Base-by-base conservation (phyloP, 768 basidiomycete genomes). In the Auricularia auricula-judae region DNA sequence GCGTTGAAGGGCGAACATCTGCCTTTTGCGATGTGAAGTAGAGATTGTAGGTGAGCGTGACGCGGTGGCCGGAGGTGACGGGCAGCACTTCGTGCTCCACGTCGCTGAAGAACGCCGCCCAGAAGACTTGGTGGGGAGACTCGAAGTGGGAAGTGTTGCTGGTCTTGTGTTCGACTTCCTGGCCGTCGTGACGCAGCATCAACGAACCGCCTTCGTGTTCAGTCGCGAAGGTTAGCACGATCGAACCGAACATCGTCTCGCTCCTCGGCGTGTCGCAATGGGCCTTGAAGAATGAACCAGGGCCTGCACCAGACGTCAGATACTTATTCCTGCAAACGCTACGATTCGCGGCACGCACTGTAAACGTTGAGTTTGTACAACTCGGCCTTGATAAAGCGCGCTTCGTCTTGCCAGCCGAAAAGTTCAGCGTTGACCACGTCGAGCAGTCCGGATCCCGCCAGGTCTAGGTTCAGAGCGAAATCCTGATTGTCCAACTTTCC, bases 321-420 rank as follows among this genome's bases (percentile, higher is more conserved):
- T 29, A 29, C 2, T 29, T 2, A 29, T 29, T 29, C 29, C 29
- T 2, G 29, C 2, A 29, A 29, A 3, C 2, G 29, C 29, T 29
- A 29, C 23, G 23, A 29, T 29, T 29, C 23, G 23, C 23, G 23
- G 2, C 23, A 65, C 56, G 10, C 64, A 80, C 81, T 75, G 63
- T 82, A 80, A 1, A 81, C 75, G 56, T 81, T 79, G 62, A 81
- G 69, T 65, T 82, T 81, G 69, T 80, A 79, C 7, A 80, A 66
- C 65, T 81, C 78, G 0, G 71, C 67, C 7, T 54, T 66, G 35
- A 80, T 69, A 7, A 18, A 16, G 1, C 47, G 47, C 18, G 47
- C 14, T 4, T 51, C 18, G 7, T 16, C 47, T 21, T 51, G 18
- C 47, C 47, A 51, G 14, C 59, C 59, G 59, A 61, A 61, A 14